Conservation (phyloP, 495 filamentous ascomycete species). For the Podospora sp. region DNA sequence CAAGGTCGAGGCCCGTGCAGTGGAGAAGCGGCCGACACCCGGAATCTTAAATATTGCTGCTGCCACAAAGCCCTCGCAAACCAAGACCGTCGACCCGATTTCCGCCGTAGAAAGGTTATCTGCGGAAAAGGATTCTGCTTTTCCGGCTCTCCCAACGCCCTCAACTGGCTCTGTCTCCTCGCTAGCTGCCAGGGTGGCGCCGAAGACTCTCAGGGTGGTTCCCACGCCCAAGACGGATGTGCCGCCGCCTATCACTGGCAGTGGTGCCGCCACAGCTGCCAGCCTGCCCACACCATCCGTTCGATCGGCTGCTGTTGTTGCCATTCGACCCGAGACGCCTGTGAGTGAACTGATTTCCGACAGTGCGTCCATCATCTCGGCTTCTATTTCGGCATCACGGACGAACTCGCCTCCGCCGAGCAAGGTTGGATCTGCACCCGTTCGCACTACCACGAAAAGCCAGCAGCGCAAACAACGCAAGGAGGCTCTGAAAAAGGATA, state of each 20-base stretch:
- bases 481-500: conserved; percentile 64
- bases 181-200: conserved; percentile 44
- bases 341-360: conserved; percentile 76
- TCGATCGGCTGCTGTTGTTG: conserved; percentile 46
- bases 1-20: conserved; percentile 21
- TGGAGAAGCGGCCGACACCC: conserved; percentile 59
- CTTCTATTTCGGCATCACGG: conserved; percentile 71
- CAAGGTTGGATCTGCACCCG: conserved; percentile 75
- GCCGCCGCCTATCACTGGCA: conserved; percentile 46
- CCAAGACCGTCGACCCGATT: conserved; percentile 28
- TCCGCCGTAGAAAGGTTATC: conserved; percentile 38
- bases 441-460: conserved; percentile 82
- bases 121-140: conserved; percentile 42
- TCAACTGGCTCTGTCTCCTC: conserved; percentile 51
- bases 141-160: conserved; percentile 56
- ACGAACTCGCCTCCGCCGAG: conserved; percentile 77
- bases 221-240: conserved; percentile 72
- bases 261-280: conserved; percentile 21
- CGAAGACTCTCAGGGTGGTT: conserved; percentile 68
- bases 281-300: conserved; percentile 33
- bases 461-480: conserved; percentile 87
- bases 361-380: conserved; percentile 72
- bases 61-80: conserved; percentile 45
- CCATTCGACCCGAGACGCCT: conserved; percentile 76
- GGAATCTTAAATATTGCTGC: conserved; percentile 67